Evolutionary conservation across 257 asterid genomes (phyloP), one percentile per base, ranked within the genome.

Genomic region (Echium plantagineum): DNA sequence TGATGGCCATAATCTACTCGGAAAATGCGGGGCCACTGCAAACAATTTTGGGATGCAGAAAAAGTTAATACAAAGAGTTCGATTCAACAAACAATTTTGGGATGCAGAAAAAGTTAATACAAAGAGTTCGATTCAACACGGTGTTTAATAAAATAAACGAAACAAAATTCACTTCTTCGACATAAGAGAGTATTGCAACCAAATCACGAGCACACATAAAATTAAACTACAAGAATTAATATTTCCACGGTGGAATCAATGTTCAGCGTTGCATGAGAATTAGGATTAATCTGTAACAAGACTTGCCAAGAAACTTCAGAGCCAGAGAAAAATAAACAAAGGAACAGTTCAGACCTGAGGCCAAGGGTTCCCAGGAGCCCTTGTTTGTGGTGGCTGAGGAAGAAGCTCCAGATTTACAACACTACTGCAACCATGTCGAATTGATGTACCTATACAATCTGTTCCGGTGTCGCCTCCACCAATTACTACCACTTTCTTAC

Each of bases 401-500:
- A 93, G 94, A 74, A 93, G 97, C 85, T 93, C 99, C 9, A 93
- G 78, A 69, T 93, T 93, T 28, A 86, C 78, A 49, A 89, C 16
- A 72, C 74, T 75, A 55, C 68, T 86, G 81, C 99, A 93, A 28
- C 97, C 97, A 65, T 93, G 99, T 62, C 99, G 79, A 55, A 93
- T 84, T 32, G 97, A 86, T 46, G 99, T 93, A 52, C 97, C 99
- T 15, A 93, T 86, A 72, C 99, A 93, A 63, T 93, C 97, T 0
- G 97, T 93, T 63, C 99, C 97, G 1, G 99, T 93, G 72, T 93
- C 99, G 63, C 99, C 99, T 59, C 99, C 99, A 77, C 99, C 99
- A 65, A 93, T 93, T 55, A 93, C 99, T 31, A 89, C 97, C 48
- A 93, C 96, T 77, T 84, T 93, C 90, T 89, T 93, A 60, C 83